A percentile compares a stretch with the other conserved stretches of the same genome.
Conservation (phyloP, 441 rosid genomes). For the Viola pubescens region DNA sequence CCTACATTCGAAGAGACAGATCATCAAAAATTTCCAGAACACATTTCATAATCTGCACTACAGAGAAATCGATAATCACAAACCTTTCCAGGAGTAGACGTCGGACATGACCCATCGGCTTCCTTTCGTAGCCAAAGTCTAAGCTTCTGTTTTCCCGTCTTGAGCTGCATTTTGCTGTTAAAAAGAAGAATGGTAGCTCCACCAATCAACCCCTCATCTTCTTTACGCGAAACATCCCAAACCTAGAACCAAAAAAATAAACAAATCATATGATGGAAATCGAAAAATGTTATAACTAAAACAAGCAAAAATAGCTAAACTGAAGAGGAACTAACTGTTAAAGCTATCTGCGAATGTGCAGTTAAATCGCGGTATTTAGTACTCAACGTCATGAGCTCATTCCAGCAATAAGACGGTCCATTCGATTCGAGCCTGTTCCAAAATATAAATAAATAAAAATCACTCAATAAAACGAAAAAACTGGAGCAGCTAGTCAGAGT, state of each 20-base stretch:
- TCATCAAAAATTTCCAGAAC: slow-evolving; percentile 5
- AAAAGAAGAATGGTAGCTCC: slow-evolving; percentile 89
- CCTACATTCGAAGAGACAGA: slow-evolving; percentile 31
- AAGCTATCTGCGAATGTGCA: slow-evolving; percentile 73
- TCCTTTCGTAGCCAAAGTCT: slow-evolving; percentile 88
- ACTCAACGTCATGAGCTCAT: slow-evolving; percentile 72
- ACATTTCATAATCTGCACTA: slow-evolving; percentile 1
- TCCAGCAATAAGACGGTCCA: slow-evolving; percentile 81
- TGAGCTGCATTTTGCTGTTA: slow-evolving; percentile 81
- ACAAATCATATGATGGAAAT: background rate
- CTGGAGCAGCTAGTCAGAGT: background rate
- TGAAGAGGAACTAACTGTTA: slow-evolving; percentile 48
- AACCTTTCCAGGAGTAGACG: slow-evolving; percentile 98
- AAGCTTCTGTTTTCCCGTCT: slow-evolving; percentile 94
- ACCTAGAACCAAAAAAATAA: slow-evolving; percentile 36
- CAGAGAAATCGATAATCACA: slow-evolving; percentile 9
- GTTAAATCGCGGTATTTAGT: slow-evolving; percentile 90
- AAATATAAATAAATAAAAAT: background rate
- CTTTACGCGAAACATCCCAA: slow-evolving; percentile 90
- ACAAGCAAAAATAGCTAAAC: background rate
- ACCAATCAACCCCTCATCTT: slow-evolving; percentile 82
- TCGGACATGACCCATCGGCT: slow-evolving; percentile 87
- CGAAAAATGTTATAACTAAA: background rate
- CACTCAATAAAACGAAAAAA: background rate
- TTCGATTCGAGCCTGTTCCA: slow-evolving; percentile 63